Evolutionary conservation across 2,329 filamentous ascomycete genomes (phyloP).

Genomic region (Neurospora sp.): DNA sequence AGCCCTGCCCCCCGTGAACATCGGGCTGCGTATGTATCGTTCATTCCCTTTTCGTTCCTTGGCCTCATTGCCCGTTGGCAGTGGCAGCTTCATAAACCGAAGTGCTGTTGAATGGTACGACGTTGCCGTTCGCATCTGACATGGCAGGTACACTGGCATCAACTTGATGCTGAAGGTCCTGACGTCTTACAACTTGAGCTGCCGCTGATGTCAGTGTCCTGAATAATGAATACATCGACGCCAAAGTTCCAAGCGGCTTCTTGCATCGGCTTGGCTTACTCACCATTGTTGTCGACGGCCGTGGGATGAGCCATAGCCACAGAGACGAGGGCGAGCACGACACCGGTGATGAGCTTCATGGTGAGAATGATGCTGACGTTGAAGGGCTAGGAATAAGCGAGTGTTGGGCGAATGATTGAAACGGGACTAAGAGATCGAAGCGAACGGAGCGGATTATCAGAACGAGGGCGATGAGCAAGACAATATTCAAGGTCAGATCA

Average conservation of each 20-base stretch:
- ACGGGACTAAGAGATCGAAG: conserved; percentile 4
- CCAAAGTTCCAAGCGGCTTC: background rate
- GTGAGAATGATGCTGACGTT: conserved; percentile 22
- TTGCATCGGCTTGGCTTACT: conserved; percentile 5
- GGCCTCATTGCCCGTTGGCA: conserved; percentile 26
- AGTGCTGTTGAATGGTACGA: conserved; percentile 34
- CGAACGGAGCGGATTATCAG: conserved; percentile 3
- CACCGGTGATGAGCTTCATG: conserved; percentile 43
- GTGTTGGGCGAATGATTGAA: conserved; percentile 3
- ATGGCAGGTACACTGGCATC: conserved; percentile 34
- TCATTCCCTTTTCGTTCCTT: background rate
- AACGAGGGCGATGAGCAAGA: background rate
- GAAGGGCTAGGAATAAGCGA: background rate
- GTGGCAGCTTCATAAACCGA: conserved; percentile 32
- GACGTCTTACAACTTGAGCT: conserved; percentile 25
- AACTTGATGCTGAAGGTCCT: conserved; percentile 19
- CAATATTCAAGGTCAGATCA: background rate
- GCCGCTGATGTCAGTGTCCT: conserved; percentile 5
- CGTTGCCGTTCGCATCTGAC: conserved; percentile 34
- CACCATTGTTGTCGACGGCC: conserved; percentile 17
- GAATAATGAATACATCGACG: background rate
- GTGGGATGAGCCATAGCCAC: conserved; percentile 32
- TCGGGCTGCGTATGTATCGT: background rate
- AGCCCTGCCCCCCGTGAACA: background rate
- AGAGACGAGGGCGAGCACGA: conserved; percentile 36